Conservation (phyloP, 1,284 basidiomycete genomes). For the Cystobasidium slooffiae region DNA sequence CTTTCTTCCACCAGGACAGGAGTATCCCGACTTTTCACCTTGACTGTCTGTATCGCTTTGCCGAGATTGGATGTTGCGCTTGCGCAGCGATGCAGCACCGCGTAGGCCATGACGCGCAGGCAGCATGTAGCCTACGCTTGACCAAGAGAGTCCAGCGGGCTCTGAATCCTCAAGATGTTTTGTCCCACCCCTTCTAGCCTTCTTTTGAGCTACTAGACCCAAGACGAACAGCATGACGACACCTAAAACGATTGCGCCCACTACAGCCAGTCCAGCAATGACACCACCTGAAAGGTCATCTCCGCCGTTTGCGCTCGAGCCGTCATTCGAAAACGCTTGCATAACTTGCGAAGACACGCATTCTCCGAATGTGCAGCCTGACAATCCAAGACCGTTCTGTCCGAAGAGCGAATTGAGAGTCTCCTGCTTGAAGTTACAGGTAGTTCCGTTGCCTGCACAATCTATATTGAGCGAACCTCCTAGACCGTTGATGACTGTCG, state of each 20-base stretch:
- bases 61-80: constrained; percentile 11
- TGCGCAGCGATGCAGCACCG: not conserved
- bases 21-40: constrained; percentile 3
- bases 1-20: constrained; percentile 31
- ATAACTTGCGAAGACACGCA: constrained; percentile 79
- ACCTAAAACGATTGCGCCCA: constrained; percentile 68
- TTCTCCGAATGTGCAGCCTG: constrained; percentile 78
- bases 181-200: constrained; percentile 67
- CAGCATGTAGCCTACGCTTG: constrained; percentile 66
- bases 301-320: constrained; percentile 54
- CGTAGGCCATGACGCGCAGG: constrained; percentile 17
- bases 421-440: constrained; percentile 76
- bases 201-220: constrained; percentile 67
- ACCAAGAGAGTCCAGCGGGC: constrained; percentile 69
- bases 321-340: constrained; percentile 57
- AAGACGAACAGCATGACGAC: constrained; percentile 66
- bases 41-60: not conserved
- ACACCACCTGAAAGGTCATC: constrained; percentile 72
- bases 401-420: constrained; percentile 73
- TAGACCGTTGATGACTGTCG: constrained; percentile 66
- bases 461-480: constrained; percentile 62
- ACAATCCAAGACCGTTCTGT: constrained; percentile 68
- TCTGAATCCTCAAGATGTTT: constrained; percentile 56
- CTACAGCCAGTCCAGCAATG: constrained; percentile 81
- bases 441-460: constrained; percentile 64